phyloP scores from a whole-genome alignment of 23 red algal species.

The Gracilaria caudata region DNA sequence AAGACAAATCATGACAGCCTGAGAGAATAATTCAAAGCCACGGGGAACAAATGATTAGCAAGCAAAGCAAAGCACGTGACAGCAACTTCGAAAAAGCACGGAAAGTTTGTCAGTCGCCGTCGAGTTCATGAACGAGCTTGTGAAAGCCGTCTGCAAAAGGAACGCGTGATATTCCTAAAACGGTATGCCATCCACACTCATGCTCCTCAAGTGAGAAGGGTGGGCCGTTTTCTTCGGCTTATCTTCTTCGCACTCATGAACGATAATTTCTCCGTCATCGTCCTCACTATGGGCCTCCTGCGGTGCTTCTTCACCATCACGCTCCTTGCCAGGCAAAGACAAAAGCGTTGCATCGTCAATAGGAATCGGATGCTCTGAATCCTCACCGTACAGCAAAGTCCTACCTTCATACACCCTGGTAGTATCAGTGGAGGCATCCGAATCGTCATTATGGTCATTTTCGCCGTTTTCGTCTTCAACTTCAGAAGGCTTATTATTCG shows the following conservation, averaged over 20 bases:
- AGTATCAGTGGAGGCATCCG: slow-evolving; percentile 21
- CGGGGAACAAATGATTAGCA: not conserved
- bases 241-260: slow-evolving; percentile 41
- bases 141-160: not conserved
- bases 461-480: too few species aligned
- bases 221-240: slow-evolving; percentile 60
- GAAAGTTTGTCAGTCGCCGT: slow-evolving; percentile 25
- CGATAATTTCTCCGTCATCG: slow-evolving; percentile 63
- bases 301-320: not conserved
- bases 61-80: slow-evolving; percentile 5
- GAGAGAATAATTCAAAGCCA: not conserved
- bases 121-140: not conserved
- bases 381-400: not conserved
- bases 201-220: slow-evolving; percentile 54
- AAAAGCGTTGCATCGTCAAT: not conserved
- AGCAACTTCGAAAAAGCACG: slow-evolving; percentile 37
- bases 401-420: slow-evolving; percentile 14
- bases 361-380: not conserved
- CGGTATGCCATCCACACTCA: slow-evolving; percentile 73
- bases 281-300: slow-evolving; percentile 10
- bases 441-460: not conserved
- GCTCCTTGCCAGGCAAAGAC: not conserved
- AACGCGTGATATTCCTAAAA: slow-evolving; percentile 17
- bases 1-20: not conserved
- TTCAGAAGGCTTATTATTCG: slow-evolving; percentile 9